These are phyloP conservation scores for Colletotrichum viniferum DNA, from an alignment of 2,329 filamentous ascomycete genomes.

Conservation along the genomic window DNA sequence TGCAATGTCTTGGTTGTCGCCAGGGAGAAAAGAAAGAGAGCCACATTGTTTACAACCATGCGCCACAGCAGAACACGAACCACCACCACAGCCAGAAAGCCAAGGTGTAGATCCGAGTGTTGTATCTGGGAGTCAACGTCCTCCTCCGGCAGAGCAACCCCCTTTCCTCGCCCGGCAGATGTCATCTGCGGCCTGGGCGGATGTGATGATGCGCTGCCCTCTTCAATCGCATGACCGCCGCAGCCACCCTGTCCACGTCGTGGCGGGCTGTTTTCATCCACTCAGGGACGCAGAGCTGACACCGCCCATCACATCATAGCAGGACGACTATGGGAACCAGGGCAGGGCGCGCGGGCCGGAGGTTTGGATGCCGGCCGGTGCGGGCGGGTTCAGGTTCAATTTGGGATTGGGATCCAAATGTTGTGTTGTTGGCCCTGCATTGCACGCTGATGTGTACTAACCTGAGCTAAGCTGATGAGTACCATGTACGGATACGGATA, in stretches of 20 bases:
- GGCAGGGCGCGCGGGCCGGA: neutral
- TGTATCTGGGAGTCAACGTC: neutral
- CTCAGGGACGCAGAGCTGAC: constrained; percentile 6
- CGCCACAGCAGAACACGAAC: neutral
- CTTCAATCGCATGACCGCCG: constrained; percentile 7
- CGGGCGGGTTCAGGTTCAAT: neutral
- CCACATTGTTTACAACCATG: neutral
- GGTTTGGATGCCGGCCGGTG: neutral
- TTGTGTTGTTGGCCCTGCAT: neutral
- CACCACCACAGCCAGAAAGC: neutral
- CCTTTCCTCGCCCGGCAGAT: constrained; percentile 4
- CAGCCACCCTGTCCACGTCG: constrained; percentile 19
- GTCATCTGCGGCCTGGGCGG: constrained; percentile 9
- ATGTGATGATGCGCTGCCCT: neutral
- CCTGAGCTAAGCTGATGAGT: too few relatives aligned
- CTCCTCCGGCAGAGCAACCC: neutral
- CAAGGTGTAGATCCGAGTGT: neutral
- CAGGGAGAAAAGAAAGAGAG: neutral
- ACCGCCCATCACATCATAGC: constrained; percentile 11
- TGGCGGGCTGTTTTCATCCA: constrained; percentile 14
- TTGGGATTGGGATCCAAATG: neutral
- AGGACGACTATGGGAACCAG: neutral
- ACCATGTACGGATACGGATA: neutral
- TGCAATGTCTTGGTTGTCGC: neutral
- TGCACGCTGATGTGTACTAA: too few relatives aligned